Evolutionary conservation across 208 protist genomes (phyloP), one percentile per base, ranked within the genome.

Genomic region (Acanthamoeba sp.): DNA sequence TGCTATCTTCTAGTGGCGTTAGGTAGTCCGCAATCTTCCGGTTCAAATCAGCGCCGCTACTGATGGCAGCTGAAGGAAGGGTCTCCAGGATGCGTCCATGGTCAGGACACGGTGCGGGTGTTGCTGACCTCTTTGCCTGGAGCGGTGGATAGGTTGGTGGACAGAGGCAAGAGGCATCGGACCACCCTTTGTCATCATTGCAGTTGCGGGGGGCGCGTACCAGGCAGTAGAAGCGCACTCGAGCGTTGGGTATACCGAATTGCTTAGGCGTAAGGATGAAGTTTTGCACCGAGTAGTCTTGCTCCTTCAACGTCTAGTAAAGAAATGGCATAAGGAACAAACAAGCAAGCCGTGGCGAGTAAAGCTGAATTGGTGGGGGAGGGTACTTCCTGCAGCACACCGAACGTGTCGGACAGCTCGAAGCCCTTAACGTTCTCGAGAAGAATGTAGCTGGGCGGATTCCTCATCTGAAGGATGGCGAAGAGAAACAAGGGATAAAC

Each of bases 381-480:
- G 6, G 9, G 16, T 69, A 88, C 80, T 42, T 88, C 29, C 7
- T 34, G n/a, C 5, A 88, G 80, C 18, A 34, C 45, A 16, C 18
- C 18, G 42, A 52, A 88, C 27, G 80, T 88, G 45, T 88, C 80
- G 22, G 48, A 64, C 29, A 36, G 80, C 50, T 88, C 80, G 50
- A 88, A 88, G 9, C 80, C 80, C 80, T 88, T 88, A 5, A 88
- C 80, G n/a, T 88, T 88, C 80, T 88, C 80, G 27, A 88, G 80
- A n/a, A 88, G 50, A 20, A 88, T 36, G 32, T 80, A 80, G 12
- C 38, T 12, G 6, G 69, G 69, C 9, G 69, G 69, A 24, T 80
- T 38, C 69, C 42, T 80, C 69, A 80, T 80, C 69, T 80, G n/a
- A n/a, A n/a, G n/a, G n/a, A n/a, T n/a, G n/a, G n/a, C n/a, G n/a